Evolutionary conservation across 2,329 filamentous ascomycete genomes (phyloP), one percentile per base, ranked within the genome.

Genomic region (Fusarium cicatricum): DNA sequence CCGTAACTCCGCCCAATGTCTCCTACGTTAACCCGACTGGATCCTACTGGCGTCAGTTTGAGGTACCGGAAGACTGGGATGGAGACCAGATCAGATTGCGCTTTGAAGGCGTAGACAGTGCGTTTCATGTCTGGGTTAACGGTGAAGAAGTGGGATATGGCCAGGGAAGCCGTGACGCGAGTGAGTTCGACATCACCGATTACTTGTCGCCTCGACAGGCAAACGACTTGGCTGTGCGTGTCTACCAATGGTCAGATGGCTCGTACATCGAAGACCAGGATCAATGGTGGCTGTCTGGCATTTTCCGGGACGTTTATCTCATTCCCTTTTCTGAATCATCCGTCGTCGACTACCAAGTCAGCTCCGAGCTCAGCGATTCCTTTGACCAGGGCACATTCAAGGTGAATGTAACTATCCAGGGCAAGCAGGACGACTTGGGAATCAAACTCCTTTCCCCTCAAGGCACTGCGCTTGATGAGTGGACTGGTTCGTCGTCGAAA

Each of bases 61-160:
- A 72, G 0, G 76, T 88, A 0, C 80, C 80, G 0, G 64, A 77
- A 4, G 65, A 76, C 7, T 81, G 78, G 42, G 73, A 75, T n/a
- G 75, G 74, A 5, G 72, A 80, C 21, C 86, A 90, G 61, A 77
- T 89, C 12, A 78, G 88, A n/a, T 74, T 92, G 5, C 79, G 89
- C 4, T 92, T 92, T 53, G 89, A 92, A 62, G 90, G 90, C 0
- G 89, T 92, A 0, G 89, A 92, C 67, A 84, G 86, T 38, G 85
- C 89, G 0, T 92, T 89, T 60, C 85, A 89, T 61, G 77, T 91
- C 2, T 91, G 85, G 82, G 69, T 92, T 4, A 92, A 92, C 65
- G 87, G 87, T 0, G 73, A 77, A 11, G 77, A 87, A 40, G 81
- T 91, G 8, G 90, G 90, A 2, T 92, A 92, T 67, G 86, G 85